Evolutionary conservation across 176 grass and related monocot species (phyloP).

Genomic region (Phragmites australis): DNA sequence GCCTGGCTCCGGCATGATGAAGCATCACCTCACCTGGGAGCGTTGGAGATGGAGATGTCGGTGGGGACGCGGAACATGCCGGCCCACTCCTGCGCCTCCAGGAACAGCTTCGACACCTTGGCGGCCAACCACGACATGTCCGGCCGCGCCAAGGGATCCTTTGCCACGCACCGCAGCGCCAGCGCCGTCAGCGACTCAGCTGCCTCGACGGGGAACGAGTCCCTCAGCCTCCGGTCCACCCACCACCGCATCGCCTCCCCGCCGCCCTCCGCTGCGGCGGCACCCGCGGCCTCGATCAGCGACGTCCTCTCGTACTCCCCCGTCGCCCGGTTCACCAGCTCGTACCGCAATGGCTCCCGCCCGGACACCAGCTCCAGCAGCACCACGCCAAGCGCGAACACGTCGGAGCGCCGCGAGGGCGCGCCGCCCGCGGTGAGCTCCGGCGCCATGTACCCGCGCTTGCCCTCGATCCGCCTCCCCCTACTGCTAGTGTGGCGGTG

Average conservation of each 20-base stretch:
- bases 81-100: slow-evolving; percentile 68
- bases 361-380: slow-evolving; percentile 84
- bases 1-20: too few species aligned
- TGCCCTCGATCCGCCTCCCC: slow-evolving; percentile 64
- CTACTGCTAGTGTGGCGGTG: slow-evolving; percentile 37
- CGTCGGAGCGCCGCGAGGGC: slow-evolving; percentile 57
- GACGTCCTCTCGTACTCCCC: slow-evolving; percentile 61
- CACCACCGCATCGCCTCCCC: slow-evolving; percentile 67
- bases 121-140: slow-evolving; percentile 74
- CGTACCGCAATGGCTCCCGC: slow-evolving; percentile 61
- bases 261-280: slow-evolving; percentile 11
- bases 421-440: slow-evolving; percentile 47
- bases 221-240: slow-evolving; percentile 76
- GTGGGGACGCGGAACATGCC: slow-evolving; percentile 50
- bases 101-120: slow-evolving; percentile 76
- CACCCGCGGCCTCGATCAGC: slow-evolving; percentile 64
- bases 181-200: slow-evolving; percentile 58
- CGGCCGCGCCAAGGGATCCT: slow-evolving; percentile 52
- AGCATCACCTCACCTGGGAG: slow-evolving; percentile 40
- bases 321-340: slow-evolving; percentile 29
- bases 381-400: slow-evolving; percentile 73
- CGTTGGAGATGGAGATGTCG: slow-evolving; percentile 76
- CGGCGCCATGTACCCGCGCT: slow-evolving; percentile 82
- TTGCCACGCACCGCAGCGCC: slow-evolving; percentile 64
- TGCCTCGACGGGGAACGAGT: slow-evolving; percentile 60